Base-by-base conservation (phyloP, 2,329 filamentous ascomycete species). In the Nemania abortiva region DNA sequence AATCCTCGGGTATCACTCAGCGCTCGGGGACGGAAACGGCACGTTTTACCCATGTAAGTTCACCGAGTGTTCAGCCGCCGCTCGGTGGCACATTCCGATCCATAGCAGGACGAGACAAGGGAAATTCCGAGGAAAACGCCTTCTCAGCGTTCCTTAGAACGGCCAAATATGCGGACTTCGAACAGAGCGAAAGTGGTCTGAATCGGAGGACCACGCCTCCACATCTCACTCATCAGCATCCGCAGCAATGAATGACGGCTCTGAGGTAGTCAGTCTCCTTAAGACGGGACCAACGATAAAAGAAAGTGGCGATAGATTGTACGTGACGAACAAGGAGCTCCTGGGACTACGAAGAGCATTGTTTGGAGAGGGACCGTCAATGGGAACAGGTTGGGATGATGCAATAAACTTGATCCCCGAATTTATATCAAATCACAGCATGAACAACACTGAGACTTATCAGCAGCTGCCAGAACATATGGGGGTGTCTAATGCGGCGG, bases 371-470 rank as follows among this genome's bases (percentile, higher is more conserved):
- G 63, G 18, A 59, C 31, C 24, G 54, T 68, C 24, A 50, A 59
- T 49, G 2, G 47, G 61, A 45, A 62, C 54, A 22, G 72, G 76
- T 20, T 87, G 85, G 85, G 81, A 85, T 64, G 78, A 80, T 39
- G 74, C 84, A 22, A 81, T 88, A 52, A 85, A 87, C 72, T 88
- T 88, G 70, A 80, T 84, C 20, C 86, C 86, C 0, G 77, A 81
- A 18, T 86, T 83, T 69, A 66, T 84, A 15, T 71, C 72, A 58
- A 66, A 67, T 53, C 56, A 45, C 22, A 24, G 34, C 3, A 62
- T 42, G 34, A 60, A 57, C 39, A 70, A 53, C 24, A 61, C 29
- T 53, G 64, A 65, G 20, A 65, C 60, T 29, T 69, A 70, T 63
- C 66, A 65, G 50, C 72, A 77, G 18, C 68, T 78, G 22, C 68